Evolutionary conservation across 192 early-diverging fungal genomes (phyloP), one percentile per base, ranked within the genome.

Genomic region (Coemansia sp.): DNA sequence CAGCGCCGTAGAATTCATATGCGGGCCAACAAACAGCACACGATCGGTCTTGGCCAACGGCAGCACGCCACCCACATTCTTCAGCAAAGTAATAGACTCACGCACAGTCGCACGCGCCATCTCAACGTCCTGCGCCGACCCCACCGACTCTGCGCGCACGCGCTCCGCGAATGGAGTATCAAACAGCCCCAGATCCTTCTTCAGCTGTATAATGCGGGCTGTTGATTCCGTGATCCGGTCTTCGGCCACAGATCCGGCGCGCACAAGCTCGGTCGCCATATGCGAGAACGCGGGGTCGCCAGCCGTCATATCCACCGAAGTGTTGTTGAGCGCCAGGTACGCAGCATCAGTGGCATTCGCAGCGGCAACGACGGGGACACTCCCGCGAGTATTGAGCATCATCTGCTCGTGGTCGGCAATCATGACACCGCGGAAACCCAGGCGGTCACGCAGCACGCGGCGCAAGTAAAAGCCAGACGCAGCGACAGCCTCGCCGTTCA

Each of bases 131-230:
- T 83, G 83, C 17, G 58, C 17, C 0, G 80, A 73, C 0, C 87
- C 86, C 1, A 88, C 85, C 2, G 74, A 45, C 35, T 6, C 4
- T 73, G 46, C 27, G 88, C n/a, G 59, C 22, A 20, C n/a, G 8
- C 62, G 54, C 29, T 83, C 73, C 1, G 73, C 77, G 9, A 62
- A 81, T 12, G 77, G 77, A n/a, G 22, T 17, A 37, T 86, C 85
- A 39, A 88, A 87, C 7, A 88, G 62, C 0, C 89, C 89, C 27
- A 90, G 47, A 60, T 90, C 86, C 68, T 85, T 85, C 68, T 90
- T 90, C 19, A 90, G 67, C 76, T 90, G 89, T 40, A 90, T 40
- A 3, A 90, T 59, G 45, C 83, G 78, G 0, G 74, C 87, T 1
- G 57, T 85, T 0, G 86, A 84, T 39, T 86, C 81, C 5, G 84